Evolutionary conservation across 176 grass and related monocot genomes (phyloP), one percentile per base, ranked within the genome.

Genomic region (Lolium rigidum): DNA sequence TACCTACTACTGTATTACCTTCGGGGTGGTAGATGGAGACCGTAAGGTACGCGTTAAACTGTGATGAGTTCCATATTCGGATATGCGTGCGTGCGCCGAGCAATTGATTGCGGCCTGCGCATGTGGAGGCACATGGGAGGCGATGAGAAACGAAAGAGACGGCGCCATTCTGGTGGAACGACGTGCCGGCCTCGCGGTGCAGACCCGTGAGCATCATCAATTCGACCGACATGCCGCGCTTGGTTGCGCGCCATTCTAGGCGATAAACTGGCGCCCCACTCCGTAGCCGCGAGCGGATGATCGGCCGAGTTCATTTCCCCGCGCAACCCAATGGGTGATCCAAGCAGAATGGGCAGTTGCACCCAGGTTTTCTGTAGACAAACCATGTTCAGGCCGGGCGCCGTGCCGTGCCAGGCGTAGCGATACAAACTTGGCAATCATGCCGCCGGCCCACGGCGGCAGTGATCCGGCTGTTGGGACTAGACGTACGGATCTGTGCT

Each of bases 121-220:
- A 61, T 72, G 65, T 62, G 77, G 52, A 72, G 25, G 76, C 76
- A 86, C 84, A 80, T 86, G 84, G 51, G 41, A 35, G 22, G 13
- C 16, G 51, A 55, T 6, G 3, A 17, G 51, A 55, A 55, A 55
- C 10, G 26, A 57, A 31, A 57, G 51, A 12, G 74, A 77, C 47
- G 46, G 71, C 21, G 17, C 3, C 31, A 35, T 35, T 35, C 21
- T 46, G 21, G 60, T 80, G 78, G 58, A 64, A 65, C 60, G 59
- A 66, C 58, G 58, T 64, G 41, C 77, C 77, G n/a, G 17, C 51
- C 44, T 80, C 61, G 61, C 60, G 11, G 65, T 38, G 64, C 14
- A 28, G 21, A 41, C 8, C 12, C 20, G 74, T 55, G 74, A 17
- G n/a, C n/a, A n/a, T n/a, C n/a, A n/a, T 11, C 46, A 48, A 1